Evolutionary conservation across 2,329 filamentous ascomycete genomes (phyloP).

Genomic region (Colletotrichum destructivum): DNA sequence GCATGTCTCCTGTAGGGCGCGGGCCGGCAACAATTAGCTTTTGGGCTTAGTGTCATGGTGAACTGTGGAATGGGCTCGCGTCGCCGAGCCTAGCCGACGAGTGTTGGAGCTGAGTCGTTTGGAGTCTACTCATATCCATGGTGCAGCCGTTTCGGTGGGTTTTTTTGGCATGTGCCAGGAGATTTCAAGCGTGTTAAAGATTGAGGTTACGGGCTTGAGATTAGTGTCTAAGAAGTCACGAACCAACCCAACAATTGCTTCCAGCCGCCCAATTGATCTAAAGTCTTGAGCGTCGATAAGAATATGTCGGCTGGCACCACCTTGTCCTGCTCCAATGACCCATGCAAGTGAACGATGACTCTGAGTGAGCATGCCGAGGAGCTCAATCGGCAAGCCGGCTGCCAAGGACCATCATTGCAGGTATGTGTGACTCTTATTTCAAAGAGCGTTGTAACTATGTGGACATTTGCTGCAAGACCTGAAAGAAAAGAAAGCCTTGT

Average conservation of each 20-base stretch:
- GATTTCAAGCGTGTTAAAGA: neutral
- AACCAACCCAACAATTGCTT: neutral
- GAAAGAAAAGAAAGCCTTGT: neutral
- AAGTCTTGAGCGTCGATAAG: neutral
- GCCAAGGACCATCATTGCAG: neutral
- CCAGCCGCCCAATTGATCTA: too few species aligned
- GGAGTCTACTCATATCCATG: too few species aligned
- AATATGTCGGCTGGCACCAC: too few species aligned
- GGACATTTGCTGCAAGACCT: neutral
- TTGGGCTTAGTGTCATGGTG: neutral
- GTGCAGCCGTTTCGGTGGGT: too few species aligned
- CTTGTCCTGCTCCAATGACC: neutral
- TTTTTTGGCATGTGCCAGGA: too few species aligned
- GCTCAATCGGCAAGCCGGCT: neutral
- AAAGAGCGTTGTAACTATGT: neutral
- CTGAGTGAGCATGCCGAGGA: neutral
- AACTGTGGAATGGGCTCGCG: neutral
- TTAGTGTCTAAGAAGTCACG: too few species aligned
- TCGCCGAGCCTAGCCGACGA: neutral
- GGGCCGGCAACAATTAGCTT: neutral
- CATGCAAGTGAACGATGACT: neutral
- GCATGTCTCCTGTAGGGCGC: conserved; percentile 15
- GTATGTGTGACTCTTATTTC: neutral
- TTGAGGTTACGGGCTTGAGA: neutral
- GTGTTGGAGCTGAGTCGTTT: neutral